Evolutionary conservation across 1,139 yeast species (phyloP).

Genomic region (Blastobotrys indianensis): DNA sequence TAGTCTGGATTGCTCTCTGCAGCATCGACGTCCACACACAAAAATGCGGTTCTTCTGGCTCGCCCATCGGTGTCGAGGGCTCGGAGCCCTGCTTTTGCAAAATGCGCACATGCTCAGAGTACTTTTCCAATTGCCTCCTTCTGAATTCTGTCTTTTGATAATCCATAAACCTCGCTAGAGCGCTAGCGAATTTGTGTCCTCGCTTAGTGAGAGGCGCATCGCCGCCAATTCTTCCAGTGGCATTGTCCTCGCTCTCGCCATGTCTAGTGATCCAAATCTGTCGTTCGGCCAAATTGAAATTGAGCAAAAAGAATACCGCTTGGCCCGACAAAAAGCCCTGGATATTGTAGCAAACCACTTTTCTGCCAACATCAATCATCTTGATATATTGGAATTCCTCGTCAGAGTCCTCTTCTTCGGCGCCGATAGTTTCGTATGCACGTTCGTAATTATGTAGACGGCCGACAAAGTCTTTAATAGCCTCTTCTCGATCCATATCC

Average conservation of each 20-base stretch:
- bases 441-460: conserved; percentile 77
- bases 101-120: conserved; percentile 35
- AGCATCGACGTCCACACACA: conserved; percentile 95
- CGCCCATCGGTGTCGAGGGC: conserved; percentile 34
- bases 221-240: conserved; percentile 86
- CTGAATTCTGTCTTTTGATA: conserved; percentile 68
- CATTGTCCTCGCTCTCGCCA: conserved; percentile 85
- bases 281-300: conserved; percentile 83
- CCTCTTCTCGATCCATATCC: conserved; percentile 75
- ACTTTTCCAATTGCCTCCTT: conserved; percentile 53
- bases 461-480: conserved; percentile 75
- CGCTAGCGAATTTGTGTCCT: conserved; percentile 67
- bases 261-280: conserved; percentile 95
- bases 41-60: conserved; percentile 59
- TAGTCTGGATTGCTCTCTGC: conserved; percentile 69
- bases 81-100: conserved; percentile 27
- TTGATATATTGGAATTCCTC: conserved; percentile 75
- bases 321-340: conserved; percentile 93
- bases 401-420: conserved; percentile 55
- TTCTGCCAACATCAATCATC: conserved; percentile 93
- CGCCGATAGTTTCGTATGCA: conserved; percentile 88
- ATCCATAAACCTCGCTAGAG: conserved; percentile 69
- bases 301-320: conserved; percentile 80
- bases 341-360: conserved; percentile 84
- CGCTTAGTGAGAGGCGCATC: conserved; percentile 75